Evolutionary conservation across 208 protist genomes (phyloP).

Genomic region (Acanthamoeba culbertsoni): DNA sequence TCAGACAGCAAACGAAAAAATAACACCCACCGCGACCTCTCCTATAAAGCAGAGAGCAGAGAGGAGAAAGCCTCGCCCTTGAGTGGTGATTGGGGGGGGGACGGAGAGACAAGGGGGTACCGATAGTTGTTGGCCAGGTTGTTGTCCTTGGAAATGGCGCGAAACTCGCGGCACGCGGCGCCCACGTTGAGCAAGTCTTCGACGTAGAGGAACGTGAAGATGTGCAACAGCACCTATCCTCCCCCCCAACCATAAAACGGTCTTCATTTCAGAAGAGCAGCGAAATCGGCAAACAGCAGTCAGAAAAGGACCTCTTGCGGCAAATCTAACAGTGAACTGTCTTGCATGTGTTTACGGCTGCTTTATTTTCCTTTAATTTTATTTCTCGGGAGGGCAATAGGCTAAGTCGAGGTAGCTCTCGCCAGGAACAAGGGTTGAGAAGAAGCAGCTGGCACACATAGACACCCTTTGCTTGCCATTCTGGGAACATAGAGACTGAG

Average conservation of each 20-base stretch:
- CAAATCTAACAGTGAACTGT: no score
- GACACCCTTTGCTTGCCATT: no score
- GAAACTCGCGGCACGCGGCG: background rate
- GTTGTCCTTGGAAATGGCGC: background rate
- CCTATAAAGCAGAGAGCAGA: no score
- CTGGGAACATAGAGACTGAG: no score
- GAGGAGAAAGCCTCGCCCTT: no score
- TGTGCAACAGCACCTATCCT: background rate
- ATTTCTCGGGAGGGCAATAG: no score
- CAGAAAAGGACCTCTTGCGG: background rate
- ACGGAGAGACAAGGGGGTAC: background rate
- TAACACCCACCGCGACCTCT: background rate
- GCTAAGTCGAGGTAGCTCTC: no score
- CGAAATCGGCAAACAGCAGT: background rate
- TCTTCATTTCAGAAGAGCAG: background rate
- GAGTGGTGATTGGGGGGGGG: no score
- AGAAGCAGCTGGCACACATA: no score
- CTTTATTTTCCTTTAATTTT: no score
- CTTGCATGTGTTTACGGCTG: no score
- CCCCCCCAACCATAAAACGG: background rate
- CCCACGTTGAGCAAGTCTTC: background rate
- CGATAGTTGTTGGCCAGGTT: background rate
- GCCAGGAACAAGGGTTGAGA: no score
- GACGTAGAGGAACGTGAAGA: conserved; percentile 14
- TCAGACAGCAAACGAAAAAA: background rate